Evolutionary conservation across 1,139 yeast genomes (phyloP), one percentile per base, ranked within the genome.

Genomic region (Arxiozyma bovina): DNA sequence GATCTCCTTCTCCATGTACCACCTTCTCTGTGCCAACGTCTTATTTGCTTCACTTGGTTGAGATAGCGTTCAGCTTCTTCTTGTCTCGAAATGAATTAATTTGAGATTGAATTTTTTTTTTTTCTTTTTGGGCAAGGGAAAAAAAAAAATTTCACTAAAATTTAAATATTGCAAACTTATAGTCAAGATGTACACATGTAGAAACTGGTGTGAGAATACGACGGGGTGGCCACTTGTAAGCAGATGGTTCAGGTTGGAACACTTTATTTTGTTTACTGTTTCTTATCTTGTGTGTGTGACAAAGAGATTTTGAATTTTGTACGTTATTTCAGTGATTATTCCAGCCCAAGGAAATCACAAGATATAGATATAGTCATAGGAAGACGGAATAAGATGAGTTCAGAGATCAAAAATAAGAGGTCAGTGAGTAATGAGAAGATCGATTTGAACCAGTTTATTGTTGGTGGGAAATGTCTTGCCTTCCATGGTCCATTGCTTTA

Each of bases 401-500:
- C n/a, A 34, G 40, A 34, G n/a, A 15, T 6, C 17, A 34, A 15
- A 15, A 34, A 12, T 12, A 34, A 12, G n/a, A 34, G n/a, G 4
- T 34, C 40, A 8, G 40, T 34, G 40, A 34, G 2, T 15, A 34
- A 12, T 15, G n/a, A 34, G 6, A 12, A 34, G 40, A 15, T 34
- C n/a, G n/a, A 34, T 15, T 12, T 34, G 40, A 34, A 12, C 17
- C 40, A 34, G 40, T 34, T 34, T 15, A 8, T 34, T 12, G n/a
- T 34, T 34, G 40, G 40, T 34, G 40, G n/a, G n/a, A 34, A 34
- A 34, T 34, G 40, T 34, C 40, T 34, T 34, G 40, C 40, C 4
- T 34, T 34, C n/a, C 40, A 34, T 12, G 40, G 97, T 0, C 96
- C 96, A 3, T 71, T 91, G 60, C 78, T 91, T 15, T 91, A 91